Base-by-base conservation (phyloP, 805 yeast species). In the Metschnikowia anglica region DNA sequence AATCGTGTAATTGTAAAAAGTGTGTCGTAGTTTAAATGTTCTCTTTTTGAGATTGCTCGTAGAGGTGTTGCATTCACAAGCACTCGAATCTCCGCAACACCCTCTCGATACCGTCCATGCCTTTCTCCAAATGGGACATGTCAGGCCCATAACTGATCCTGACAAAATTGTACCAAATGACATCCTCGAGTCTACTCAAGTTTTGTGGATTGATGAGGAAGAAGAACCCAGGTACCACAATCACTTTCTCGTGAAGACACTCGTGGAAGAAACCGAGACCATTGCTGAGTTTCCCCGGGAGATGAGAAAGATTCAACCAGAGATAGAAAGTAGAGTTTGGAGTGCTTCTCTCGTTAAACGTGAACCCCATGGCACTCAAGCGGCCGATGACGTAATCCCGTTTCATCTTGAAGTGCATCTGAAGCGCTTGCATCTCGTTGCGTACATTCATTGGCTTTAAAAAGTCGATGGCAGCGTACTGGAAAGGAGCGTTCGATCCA, bases 211-310 rank as follows among this genome's bases (percentile, higher is more conserved):
- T 79, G 49, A 79, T 68, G 55, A 79, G 77, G 56, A 79, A 79
- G 65, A 79, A 79, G 48, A 79, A 78, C 2, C 84, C 84, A 3
- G 84, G 84, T 15, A 79, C 84, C 24, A 76, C 73, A 54, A 79
- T 79, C 10, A 77, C 80, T 51, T 73, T 73, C 51, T 78, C 81
- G 52, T 77, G 82, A 32, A 79, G 62, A 46, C 81, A 77, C 58
- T 79, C 84, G 55, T 79, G 84, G 72, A 79, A 79, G 52, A 79
- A 79, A 0, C 84, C 83, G 31, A 79, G 66, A 54, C 82, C 76
- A 53, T 78, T 79, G 35, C 76, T 65, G 39, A 79, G 61, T 56
- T 79, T 79, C 1, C 77, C 76, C 1, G 83, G 83, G 31, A 79
- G 67, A 48, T 74, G 79, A 15, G 72, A 63, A 31, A 79, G 64